Base-by-base conservation (phyloP, 108 stramenopile species). In the Craspedostauros australis region DNA sequence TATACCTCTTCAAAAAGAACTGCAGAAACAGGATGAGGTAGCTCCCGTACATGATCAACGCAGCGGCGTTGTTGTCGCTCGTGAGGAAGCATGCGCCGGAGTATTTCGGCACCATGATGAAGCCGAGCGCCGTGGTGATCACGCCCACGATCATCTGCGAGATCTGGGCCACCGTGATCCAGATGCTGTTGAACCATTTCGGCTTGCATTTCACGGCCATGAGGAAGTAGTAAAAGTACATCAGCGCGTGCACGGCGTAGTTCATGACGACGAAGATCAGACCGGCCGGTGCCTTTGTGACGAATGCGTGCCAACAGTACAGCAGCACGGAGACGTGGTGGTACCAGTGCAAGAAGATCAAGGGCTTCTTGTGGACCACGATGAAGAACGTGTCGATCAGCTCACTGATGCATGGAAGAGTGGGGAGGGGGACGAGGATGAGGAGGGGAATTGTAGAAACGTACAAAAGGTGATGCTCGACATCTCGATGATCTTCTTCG, bases 211-310 rank as follows among this genome's bases (percentile, higher is more conserved):
- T 69, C 21, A 94, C 63, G 16, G 96, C 95, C 86, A 91, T 91
- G 33, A 97, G 76, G 53, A 85, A 94, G 83, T 97, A 99, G 66
- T 99, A 99, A 19, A 80, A 73, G 80, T 99, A 99, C 99, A 99
- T 99, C 49, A 95, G 64, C 26, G 95, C 92, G 54, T 99, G 99
- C 15, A 98, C 99, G 24, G 82, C 61, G 77, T 97, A 99, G 72
- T 99, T 99, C 97, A 99, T 98, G n/a, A 91, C 93, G 16, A 91
- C 87, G 66, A 98, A 98, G 79, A 95, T 93, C 31, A 98, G 73
- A 19, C 95, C 98, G n/a, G 73, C 56, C 50, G 92, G 80, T n/a
- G 84, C 64, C 39, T 71, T 76, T 48, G 84, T 80, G 18, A 85
- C 94, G 68, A 96, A 98, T 34, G 86, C 79, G 68, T 93, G 89